Conservation (phyloP, 2,329 filamentous ascomycete species). For the Botryotinia convoluta region DNA sequence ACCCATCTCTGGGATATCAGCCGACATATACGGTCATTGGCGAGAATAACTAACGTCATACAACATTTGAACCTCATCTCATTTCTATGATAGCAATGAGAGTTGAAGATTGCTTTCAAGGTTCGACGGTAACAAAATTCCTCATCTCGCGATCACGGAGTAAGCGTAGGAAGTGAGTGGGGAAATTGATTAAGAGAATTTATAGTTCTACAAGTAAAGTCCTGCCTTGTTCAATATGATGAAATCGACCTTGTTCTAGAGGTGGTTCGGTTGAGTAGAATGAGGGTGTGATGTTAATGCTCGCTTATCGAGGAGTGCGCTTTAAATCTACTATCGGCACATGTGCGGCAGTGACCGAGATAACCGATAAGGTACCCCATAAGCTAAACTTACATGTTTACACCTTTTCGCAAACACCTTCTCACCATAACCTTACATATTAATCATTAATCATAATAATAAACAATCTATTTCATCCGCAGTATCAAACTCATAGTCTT, state of each 20-base stretch:
- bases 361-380: constrained; percentile 6
- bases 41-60: not conserved
- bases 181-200: not conserved
- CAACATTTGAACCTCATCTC: not conserved
- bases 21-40: not conserved
- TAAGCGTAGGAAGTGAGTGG: rapidly evolving
- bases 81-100: not conserved
- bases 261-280: not conserved
- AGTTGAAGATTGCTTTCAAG: not conserved
- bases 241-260: not conserved
- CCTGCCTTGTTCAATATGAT: not conserved
- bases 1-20: not conserved
- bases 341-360: not conserved
- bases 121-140: too few species aligned
- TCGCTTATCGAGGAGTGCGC: not conserved
- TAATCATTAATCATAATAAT: not conserved
- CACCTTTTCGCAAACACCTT: not conserved
- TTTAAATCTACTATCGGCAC: not conserved
- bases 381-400: not conserved
- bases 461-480: not conserved
- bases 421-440: not conserved
- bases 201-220: not conserved
- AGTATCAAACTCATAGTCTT: not conserved
- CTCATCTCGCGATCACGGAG: not conserved
- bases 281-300: not conserved